Evolutionary conservation across 2,329 filamentous ascomycete species (phyloP).

Genomic region (Tricladium varicosporioides): DNA sequence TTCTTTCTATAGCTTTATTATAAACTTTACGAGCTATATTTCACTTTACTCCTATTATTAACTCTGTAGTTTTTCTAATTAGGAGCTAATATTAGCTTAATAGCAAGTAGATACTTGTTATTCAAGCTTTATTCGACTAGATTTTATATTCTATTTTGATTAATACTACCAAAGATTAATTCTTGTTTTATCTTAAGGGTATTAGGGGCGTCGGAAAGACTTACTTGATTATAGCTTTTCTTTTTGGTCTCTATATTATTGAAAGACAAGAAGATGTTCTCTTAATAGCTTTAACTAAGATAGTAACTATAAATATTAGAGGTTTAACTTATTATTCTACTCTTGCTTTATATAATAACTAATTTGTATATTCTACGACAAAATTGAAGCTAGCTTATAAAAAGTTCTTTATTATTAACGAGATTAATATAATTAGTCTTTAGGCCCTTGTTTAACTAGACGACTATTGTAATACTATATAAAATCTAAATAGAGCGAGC

Average conservation of each 20-base stretch:
- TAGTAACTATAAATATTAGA: conserved; percentile 1
- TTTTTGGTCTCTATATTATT: conserved; percentile 9
- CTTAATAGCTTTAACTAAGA: not conserved
- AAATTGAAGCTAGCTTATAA: conserved; percentile 7
- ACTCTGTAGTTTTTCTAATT: conserved; percentile 6
- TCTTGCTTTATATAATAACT: conserved; percentile 2
- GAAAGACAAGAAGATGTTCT: conserved; percentile 4
- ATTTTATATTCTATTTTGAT: conserved; percentile 4
- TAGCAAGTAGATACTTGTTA: conserved; percentile 5
- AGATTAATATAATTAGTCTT: conserved; percentile 5
- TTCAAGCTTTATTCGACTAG: conserved; percentile 4
- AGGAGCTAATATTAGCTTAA: conserved; percentile 8
- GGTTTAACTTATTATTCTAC: conserved; percentile 8
- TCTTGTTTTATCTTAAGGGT: conserved; percentile 10
- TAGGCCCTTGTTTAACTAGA: conserved; percentile 2
- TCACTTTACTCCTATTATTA: not conserved
- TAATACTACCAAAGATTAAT: conserved; percentile 6
- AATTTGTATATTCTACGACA: conserved; percentile 1
- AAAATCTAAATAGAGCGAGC: conserved; percentile 4
- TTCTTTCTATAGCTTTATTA: not conserved
- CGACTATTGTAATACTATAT: conserved; percentile 7
- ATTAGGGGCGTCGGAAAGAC: conserved; percentile 9
- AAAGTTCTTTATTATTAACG: conserved; percentile 8
- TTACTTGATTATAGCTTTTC: conserved; percentile 9
- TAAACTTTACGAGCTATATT: not conserved